Evolutionary conservation across 768 basidiomycete genomes (phyloP).

Genomic region (Suillus weaverae): DNA sequence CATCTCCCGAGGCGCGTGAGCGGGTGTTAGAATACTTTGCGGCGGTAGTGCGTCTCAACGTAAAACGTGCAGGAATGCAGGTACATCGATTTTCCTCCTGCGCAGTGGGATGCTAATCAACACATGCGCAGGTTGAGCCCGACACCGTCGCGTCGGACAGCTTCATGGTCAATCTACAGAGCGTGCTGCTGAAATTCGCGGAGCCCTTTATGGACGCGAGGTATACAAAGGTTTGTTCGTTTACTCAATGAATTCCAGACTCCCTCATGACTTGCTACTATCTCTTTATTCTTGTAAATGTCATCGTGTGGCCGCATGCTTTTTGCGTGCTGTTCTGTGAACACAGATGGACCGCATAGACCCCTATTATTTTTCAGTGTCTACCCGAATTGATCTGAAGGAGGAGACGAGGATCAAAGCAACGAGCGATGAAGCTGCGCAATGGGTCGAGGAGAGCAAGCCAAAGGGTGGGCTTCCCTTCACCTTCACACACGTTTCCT

Average conservation of each 20-base stretch:
- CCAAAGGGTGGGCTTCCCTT: constrained; percentile 39
- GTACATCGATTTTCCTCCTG: constrained; percentile 35
- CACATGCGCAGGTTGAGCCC: constrained; percentile 65
- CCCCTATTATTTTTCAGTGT: constrained; percentile 72
- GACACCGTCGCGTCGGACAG: constrained; percentile 86
- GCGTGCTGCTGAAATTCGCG: constrained; percentile 79
- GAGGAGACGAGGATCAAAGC: constrained; percentile 96
- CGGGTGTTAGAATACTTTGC: constrained; percentile 83
- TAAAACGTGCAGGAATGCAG: constrained; percentile 89
- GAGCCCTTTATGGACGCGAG: constrained; percentile 94
- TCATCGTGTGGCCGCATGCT: not conserved
- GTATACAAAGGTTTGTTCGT: constrained; percentile 70
- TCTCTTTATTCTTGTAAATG: not conserved
- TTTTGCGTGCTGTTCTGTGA: not conserved
- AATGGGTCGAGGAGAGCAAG: constrained; percentile 62
- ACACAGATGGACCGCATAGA: constrained; percentile 89
- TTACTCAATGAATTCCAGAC: constrained; percentile 8
- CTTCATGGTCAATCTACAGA: constrained; percentile 89
- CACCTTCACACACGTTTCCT: not conserved
- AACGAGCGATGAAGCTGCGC: constrained; percentile 79
- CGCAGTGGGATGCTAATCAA: not conserved
- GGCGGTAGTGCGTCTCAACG: constrained; percentile 70
- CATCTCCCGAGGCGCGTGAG: constrained; percentile 76
- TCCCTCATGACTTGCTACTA: not conserved
- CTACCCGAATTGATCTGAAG: constrained; percentile 67